Base-by-base conservation (phyloP, 116 monocot genomes). In the Iris pallida region DNA sequence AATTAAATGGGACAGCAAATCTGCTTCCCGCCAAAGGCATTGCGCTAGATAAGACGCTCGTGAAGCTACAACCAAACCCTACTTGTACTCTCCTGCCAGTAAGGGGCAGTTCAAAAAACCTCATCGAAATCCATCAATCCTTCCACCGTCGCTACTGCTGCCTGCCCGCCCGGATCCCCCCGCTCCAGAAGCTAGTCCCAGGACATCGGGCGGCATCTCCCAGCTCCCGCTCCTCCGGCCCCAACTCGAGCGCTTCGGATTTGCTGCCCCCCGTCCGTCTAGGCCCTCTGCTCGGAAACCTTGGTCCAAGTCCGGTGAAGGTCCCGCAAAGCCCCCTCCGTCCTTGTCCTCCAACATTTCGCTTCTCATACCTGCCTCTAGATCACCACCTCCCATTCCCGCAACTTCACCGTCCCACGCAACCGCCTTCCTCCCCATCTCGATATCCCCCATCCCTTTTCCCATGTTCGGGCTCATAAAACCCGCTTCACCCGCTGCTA, bases 381-480 rank as follows among this genome's bases (percentile, higher is more conserved):
- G 53, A 53, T 91, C 80, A 55, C 49, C n/a, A 75, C 49, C 13
- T 13, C 49, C 49, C 49, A 51, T 51, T 51, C 49, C 49, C 49
- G 11, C 49, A 51, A 51, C 13, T 51, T 51, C 49, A 51, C 49
- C 13, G 49, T 51, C 79, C 84, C 90, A 91, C 45, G 71, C 55
- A 30, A 78, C 78, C 5, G 90, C 76, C 65, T 91, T 91, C 59
- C 87, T 83, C 7, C 84, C 90, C 79, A 87, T 73, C 45, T 91
- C 90, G 46, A 91, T 44, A 52, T 84, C 86, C 63, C 81, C 79
- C 12, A 60, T 71, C 7, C 64, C 47, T 68, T 77, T 87, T 2
- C 90, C 90, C 90, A 87, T 82, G 74, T 79, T 82, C 14, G 90
- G 90, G 42, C 87, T 91, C 65, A 86, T 73, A 65, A 91, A 84